Conservation (phyloP, 2,329 filamentous ascomycete genomes). For the Arthrinium phaeospermum region DNA sequence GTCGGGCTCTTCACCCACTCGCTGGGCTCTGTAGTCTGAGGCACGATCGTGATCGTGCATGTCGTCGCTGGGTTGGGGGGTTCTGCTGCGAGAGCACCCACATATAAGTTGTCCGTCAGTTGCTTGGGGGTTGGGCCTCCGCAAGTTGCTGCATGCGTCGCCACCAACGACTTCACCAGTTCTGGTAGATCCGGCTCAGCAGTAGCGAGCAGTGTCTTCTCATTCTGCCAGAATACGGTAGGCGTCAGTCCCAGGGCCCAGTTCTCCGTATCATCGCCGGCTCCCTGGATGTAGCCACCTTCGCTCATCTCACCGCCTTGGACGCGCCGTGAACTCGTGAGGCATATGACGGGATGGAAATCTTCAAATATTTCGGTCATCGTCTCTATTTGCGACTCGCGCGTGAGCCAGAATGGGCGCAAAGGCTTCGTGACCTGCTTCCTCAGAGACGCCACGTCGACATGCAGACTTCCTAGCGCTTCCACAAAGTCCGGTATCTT, state of each 20-base stretch:
- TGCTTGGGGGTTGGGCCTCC: constrained; percentile 24
- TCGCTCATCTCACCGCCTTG: constrained; percentile 71
- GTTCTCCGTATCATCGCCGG: constrained; percentile 92
- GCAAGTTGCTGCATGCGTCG: constrained; percentile 20
- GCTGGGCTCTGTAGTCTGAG: constrained; percentile 51
- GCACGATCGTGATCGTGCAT: constrained; percentile 51
- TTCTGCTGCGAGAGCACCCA: constrained; percentile 25
- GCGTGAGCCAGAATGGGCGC: constrained; percentile 80
- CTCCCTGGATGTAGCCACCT: constrained; percentile 87
- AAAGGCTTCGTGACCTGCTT: constrained; percentile 72
- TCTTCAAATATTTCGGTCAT: constrained; percentile 53
- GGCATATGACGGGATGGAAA: constrained; percentile 79
- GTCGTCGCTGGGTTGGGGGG: constrained; percentile 21
- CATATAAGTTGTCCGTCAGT: constrained; percentile 43
- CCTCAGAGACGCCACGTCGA: constrained; percentile 62
- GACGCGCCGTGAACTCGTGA: constrained; percentile 80
- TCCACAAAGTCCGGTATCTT: constrained; percentile 61
- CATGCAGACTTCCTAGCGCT: constrained; percentile 59
- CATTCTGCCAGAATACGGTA: constrained; percentile 78
- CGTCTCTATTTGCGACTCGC: constrained; percentile 59
- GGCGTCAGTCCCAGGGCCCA: constrained; percentile 87
- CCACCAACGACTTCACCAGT: constrained; percentile 54
- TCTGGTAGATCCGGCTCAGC: constrained; percentile 67
- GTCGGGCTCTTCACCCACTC: constrained; percentile 45
- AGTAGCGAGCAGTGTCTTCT: constrained; percentile 62